Base-by-base conservation (phyloP, 2,329 filamentous ascomycete genomes). In the Fusarium algeriense region DNA sequence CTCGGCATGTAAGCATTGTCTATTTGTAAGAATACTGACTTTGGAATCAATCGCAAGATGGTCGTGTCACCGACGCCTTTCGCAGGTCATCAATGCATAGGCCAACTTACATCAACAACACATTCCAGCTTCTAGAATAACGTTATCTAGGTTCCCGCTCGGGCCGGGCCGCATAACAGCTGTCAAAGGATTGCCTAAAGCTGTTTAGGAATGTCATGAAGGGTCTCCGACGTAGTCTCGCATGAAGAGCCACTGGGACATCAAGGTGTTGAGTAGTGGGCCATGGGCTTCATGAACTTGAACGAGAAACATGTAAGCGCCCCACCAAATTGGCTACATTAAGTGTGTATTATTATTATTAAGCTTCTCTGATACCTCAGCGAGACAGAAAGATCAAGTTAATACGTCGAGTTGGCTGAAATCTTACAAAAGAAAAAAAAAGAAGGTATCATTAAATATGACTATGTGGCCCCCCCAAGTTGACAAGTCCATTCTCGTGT, bases 361-460 rank as follows among this genome's bases (percentile, higher is more conserved):
- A 30, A 30, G 8, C 30, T 30, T 30, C 30, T 30, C 7, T 30
- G 30, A 30, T 11, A 30, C 10, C 30, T 30, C 30, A 30, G 30
- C 30, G 30, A 30, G 30, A 30, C 30, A 30, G 23, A 23, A 23
- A 23, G 30, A 30, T 30, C 30, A 30, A 30, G 8, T 8, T 11
- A 30, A 30, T 30, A 30, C 8, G 10, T 30, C 13, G 9, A 2
- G 10, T 15, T 13, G 17, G n/a, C 8, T 3, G 20, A 12, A 19
- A 23, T 13, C 26, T 35, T 35, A 56, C 40, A 48, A 48, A 55
- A 30, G 35, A 17, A n/a, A 17, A n/a, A 28, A 56, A 48, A 30
- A 17, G 20, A 32, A 66, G 46, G 64, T 61, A 48, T 67, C 46
- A 67, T 53, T 67, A 38, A 50, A 48, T 40, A 67, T 20, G 35